These are phyloP conservation scores for Vitellaria paradoxa DNA, from an alignment of 179 eudicot genomes.

Conservation along the genomic window DNA sequence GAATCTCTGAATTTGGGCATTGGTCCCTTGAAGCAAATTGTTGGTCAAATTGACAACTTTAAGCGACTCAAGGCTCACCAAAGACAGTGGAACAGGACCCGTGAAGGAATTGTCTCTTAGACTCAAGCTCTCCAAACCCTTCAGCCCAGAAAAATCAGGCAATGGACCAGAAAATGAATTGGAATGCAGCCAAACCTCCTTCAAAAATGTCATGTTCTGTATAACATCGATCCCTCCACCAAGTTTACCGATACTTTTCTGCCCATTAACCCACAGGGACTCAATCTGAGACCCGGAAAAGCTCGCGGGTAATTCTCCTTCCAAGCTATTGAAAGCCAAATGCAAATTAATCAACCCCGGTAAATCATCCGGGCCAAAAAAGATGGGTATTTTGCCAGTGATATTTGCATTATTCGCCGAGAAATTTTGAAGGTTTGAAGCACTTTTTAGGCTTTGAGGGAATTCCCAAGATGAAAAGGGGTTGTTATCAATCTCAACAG, in stretches of 20 bases:
- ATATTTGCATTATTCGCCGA: constrained; percentile 63
- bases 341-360: constrained; percentile 55
- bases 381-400: constrained; percentile 49
- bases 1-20: constrained; percentile 45
- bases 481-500: constrained; percentile 64
- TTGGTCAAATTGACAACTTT: constrained; percentile 64
- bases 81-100: constrained; percentile 51
- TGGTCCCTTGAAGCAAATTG: constrained; percentile 68
- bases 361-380: constrained; percentile 56
- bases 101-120: constrained; percentile 59
- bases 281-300: constrained; percentile 54
- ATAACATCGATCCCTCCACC: constrained; percentile 61
- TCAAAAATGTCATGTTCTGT: constrained; percentile 66
- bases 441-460: constrained; percentile 46
- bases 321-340: constrained; percentile 55
- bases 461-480: constrained; percentile 58
- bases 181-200: constrained; percentile 65
- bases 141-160: constrained; percentile 62
- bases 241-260: constrained; percentile 40
- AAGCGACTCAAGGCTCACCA: constrained; percentile 47
- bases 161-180: constrained; percentile 66
- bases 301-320: constrained; percentile 53
- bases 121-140: constrained; percentile 42
- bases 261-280: constrained; percentile 78
- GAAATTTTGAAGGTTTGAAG: constrained; percentile 53